A percentile compares a stretch with the other conserved stretches of the same genome.
Evolutionary conservation across 75 land plant genomes (phyloP).

Genomic region (Pinus taeda): DNA sequence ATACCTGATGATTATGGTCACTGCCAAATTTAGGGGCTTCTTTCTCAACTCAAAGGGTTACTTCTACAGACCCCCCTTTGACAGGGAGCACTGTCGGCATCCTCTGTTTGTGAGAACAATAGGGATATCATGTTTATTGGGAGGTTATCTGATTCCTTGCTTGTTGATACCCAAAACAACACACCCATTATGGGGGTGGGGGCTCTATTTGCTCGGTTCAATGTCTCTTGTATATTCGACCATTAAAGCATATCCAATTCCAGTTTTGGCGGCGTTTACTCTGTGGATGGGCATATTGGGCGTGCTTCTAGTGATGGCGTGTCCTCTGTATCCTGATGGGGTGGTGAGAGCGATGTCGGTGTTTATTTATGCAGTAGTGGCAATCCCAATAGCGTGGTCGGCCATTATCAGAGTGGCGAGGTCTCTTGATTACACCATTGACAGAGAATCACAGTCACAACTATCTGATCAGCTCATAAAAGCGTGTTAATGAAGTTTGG

Average conservation of each 20-base stretch:
- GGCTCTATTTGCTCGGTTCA: constrained; percentile 70
- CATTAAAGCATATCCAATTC: constrained; percentile 55
- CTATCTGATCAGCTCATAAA: too few relatives aligned
- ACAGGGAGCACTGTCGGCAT: too few relatives aligned
- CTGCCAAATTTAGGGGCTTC: not conserved
- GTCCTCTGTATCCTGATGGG: constrained; percentile 67
- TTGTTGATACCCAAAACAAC: constrained; percentile 67
- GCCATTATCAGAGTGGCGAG: too few relatives aligned
- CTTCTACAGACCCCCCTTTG: too few relatives aligned
- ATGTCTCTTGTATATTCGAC: constrained; percentile 43
- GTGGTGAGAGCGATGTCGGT: constrained; percentile 61
- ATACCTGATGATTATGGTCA: not conserved
- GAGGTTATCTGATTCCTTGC: constrained; percentile 34
- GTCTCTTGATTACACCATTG: too few relatives aligned
- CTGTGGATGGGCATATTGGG: constrained; percentile 73
- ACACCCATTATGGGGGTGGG: constrained; percentile 89
- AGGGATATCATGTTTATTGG: too few relatives aligned
- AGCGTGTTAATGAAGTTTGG: too few relatives aligned
- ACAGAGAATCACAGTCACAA: too few relatives aligned
- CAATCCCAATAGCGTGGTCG: too few relatives aligned
- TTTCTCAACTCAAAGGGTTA: too few relatives aligned
- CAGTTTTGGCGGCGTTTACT: constrained; percentile 40
- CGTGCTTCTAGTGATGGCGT: constrained; percentile 66
- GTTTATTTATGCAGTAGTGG: constrained; percentile 41
- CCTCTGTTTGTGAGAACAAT: not conserved